These are phyloP conservation scores for Diaporthe ilicicola DNA, from an alignment of 2,329 filamentous ascomycete genomes.

Conservation along the genomic window DNA sequence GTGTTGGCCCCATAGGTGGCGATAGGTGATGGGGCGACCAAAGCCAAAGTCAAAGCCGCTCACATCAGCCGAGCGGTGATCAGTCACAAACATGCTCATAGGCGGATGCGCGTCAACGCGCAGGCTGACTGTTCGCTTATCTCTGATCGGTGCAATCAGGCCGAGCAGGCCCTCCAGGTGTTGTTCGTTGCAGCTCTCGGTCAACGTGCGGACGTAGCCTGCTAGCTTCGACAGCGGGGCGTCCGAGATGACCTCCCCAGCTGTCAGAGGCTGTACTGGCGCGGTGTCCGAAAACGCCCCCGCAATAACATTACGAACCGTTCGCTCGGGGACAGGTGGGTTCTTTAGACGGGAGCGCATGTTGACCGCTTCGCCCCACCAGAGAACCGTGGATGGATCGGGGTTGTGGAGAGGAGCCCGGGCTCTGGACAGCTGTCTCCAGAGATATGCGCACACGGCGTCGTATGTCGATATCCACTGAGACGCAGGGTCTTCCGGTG, in stretches of 20 bases:
- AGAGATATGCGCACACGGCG: slow-evolving; percentile 50
- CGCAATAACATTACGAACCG: slow-evolving; percentile 47
- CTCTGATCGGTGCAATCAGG: slow-evolving; percentile 44
- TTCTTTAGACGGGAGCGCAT: slow-evolving; percentile 47
- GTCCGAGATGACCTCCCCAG: slow-evolving; percentile 46
- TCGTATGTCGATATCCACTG: slow-evolving; percentile 56
- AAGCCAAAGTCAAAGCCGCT: slow-evolving; percentile 47
- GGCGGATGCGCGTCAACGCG: slow-evolving; percentile 47
- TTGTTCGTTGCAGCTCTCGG: slow-evolving; percentile 45
- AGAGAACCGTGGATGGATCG: slow-evolving; percentile 42
- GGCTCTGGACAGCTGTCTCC: slow-evolving; percentile 47
- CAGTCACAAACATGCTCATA: slow-evolving; percentile 45
- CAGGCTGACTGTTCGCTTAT: slow-evolving; percentile 46
- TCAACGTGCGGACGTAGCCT: slow-evolving; percentile 47
- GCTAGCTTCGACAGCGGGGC: slow-evolving; percentile 46
- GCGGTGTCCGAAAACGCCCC: slow-evolving; percentile 38
- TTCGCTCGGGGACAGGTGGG: slow-evolving; percentile 44
- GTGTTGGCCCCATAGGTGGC: slow-evolving; percentile 44
- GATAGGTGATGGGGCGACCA: slow-evolving; percentile 42
- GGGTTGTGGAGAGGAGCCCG: slow-evolving; percentile 45
- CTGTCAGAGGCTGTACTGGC: slow-evolving; percentile 40
- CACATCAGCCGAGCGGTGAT: slow-evolving; percentile 45
- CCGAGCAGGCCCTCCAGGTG: slow-evolving; percentile 41
- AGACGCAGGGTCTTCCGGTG: slow-evolving; percentile 41
- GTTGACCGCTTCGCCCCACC: slow-evolving; percentile 49